phyloP scores from a whole-genome alignment of 2,329 filamentous ascomycete species.

The Ceratocystis cubensis region DNA sequence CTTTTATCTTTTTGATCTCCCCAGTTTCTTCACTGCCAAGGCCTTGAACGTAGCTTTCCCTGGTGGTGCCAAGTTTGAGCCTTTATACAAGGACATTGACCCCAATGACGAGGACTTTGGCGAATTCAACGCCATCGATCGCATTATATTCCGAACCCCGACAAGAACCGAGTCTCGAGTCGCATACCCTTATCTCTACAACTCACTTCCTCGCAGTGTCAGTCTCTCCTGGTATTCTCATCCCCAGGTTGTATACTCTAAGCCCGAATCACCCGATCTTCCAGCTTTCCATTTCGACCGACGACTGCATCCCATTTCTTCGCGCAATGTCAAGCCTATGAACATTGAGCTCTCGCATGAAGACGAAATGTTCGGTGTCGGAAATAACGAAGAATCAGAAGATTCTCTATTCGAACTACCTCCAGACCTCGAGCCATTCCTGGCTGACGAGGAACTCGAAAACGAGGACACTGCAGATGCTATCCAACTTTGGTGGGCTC shows the following conservation, averaged over 20 bases:
- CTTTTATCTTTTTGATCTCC: constrained; percentile 91
- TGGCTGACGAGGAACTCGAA: constrained; percentile 77
- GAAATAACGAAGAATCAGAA: constrained; percentile 59
- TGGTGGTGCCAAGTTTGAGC: constrained; percentile 93
- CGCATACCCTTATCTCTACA: constrained; percentile 89
- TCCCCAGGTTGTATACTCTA: constrained; percentile 83
- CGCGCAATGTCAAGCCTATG: constrained; percentile 82
- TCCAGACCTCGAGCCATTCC: constrained; percentile 68
- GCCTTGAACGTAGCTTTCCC: constrained; percentile 93
- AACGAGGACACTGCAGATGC: constrained; percentile 82
- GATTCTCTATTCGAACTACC: constrained; percentile 81
- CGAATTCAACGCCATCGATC: constrained; percentile 98
- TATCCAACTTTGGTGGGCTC: constrained; percentile 95
- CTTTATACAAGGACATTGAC: constrained; percentile 95
- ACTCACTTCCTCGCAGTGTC: constrained; percentile 87
- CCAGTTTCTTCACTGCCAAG: constrained; percentile 91
- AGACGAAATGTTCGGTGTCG: constrained; percentile 78
- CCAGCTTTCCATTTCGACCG: constrained; percentile 97
- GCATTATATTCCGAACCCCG: constrained; percentile 93
- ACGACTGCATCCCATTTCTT: constrained; percentile 95
- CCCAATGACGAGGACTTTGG: constrained; percentile 98
- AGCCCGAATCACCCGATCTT: constrained; percentile 73
- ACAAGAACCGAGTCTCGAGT: constrained; percentile 94
- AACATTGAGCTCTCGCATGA: constrained; percentile 88
- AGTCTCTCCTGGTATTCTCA: constrained; percentile 88